These are phyloP conservation scores for Neurospora terricola DNA, from an alignment of 495 filamentous ascomycete species.

Conservation along the genomic window DNA sequence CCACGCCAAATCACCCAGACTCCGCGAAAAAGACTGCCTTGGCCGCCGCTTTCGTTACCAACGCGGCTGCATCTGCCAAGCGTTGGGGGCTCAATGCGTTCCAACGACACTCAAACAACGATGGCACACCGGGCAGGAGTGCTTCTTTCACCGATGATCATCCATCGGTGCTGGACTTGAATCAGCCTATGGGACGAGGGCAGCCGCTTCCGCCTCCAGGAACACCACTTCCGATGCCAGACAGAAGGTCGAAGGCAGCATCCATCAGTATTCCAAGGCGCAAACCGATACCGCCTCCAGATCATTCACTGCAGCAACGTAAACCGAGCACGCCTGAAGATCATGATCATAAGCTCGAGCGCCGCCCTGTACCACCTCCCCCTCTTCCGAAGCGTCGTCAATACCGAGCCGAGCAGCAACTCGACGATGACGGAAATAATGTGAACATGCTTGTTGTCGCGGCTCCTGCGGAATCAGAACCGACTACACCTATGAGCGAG, in stretches of 20 bases:
- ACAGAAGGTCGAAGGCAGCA: conserved; percentile 42
- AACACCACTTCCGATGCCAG: conserved; percentile 49
- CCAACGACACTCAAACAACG: conserved; percentile 39
- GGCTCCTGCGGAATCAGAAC: conserved; percentile 48
- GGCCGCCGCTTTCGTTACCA: conserved; percentile 46
- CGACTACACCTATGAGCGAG: conserved; percentile 37
- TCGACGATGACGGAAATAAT: conserved; percentile 31
- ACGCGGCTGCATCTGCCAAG: conserved; percentile 67
- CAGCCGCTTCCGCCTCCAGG: conserved; percentile 68
- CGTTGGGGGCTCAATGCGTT: conserved; percentile 76
- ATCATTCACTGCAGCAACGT: conserved; percentile 13
- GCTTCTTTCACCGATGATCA: conserved; percentile 14
- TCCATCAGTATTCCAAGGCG: conserved; percentile 48
- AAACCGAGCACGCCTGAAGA: conserved; percentile 16
- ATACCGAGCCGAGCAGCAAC: conserved; percentile 12
- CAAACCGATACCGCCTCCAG: conserved; percentile 33
- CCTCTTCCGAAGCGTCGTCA: conserved; percentile 26
- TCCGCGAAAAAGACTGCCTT: conserved; percentile 34
- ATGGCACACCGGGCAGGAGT: conserved; percentile 16
- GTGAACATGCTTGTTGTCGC: conserved; percentile 49
- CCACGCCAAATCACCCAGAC: conserved; percentile 15
- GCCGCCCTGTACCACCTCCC: conserved; percentile 35
- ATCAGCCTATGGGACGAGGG: conserved; percentile 64
- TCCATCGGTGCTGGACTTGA: conserved; percentile 33
- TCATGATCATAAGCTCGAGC: conserved; percentile 21